Evolutionary conservation across 495 filamentous ascomycete genomes (phyloP), one percentile per base, ranked within the genome.

Genomic region (Penicillium cosmopolitanum): DNA sequence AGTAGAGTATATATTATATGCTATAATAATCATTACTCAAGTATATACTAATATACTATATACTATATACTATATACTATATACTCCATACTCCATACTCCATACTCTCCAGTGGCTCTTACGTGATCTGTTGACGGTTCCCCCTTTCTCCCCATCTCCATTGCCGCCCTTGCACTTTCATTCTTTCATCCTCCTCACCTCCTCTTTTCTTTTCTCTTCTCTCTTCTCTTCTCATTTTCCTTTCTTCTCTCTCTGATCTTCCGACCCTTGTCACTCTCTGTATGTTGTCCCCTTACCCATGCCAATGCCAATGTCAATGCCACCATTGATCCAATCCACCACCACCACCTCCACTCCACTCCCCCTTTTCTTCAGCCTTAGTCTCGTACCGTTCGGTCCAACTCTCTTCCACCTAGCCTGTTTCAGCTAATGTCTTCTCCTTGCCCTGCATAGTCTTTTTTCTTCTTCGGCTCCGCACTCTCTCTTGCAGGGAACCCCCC

Each of bases 351-450:
- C 15, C 42, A 44, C 42, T 19, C 46, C 64, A 66, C 71, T 69
- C 60, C 69, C 66, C 64, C 66, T 69, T 77, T 59, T 71, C 73
- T 61, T 71, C 71, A 47, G 56, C 61, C 63, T 72, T 36, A 51
- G 69, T 38, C 53, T 60, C 53, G 47, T 76, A 62, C 57, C 23
- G 56, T 58, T 28, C 40, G 54, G 31, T 50, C 44, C 34, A 36
- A 35, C 55, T 44, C 52, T 44, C 52, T 48, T 55, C 62, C 64
- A 60, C 64, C 61, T 67, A 65, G 65, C 65, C 63, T 58, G 58
- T 72, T 62, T 58, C 53, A 66, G 66, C 66, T 69, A 68, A 69
- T 67, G 61, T 62, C 57, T 59, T 40, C 51, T 64, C 52, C 64
- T 62, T 58, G 47, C 54, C 51, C 40, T 53, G 51, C 50, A 48